Evolutionary conservation across 2,329 filamentous ascomycete species (phyloP).

Genomic region (Neoarthrinium moseri): DNA sequence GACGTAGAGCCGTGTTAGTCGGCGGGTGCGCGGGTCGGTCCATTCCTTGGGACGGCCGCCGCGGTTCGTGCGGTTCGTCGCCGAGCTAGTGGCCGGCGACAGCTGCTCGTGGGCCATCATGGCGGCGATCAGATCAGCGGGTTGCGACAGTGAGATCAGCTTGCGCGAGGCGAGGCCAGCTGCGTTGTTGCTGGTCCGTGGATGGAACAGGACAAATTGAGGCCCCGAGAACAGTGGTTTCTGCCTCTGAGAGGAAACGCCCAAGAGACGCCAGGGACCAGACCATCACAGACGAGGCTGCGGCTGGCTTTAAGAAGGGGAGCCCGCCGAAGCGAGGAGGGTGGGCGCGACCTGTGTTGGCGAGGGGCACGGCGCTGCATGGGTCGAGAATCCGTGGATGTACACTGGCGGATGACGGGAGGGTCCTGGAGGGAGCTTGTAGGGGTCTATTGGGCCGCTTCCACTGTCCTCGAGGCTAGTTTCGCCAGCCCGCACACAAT

Average conservation of each 20-base stretch:
- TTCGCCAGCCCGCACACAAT: background rate
- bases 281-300: background rate
- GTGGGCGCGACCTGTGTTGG: background rate
- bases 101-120: background rate
- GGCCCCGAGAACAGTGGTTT: background rate
- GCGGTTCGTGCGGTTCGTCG: slow-evolving; percentile 23
- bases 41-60: slow-evolving; percentile 55
- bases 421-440: slow-evolving; percentile 5
- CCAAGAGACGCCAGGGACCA: background rate
- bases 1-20: slow-evolving; percentile 54
- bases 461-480: background rate
- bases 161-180: background rate
- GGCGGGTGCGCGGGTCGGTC: slow-evolving; percentile 51
- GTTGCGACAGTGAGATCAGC: background rate
- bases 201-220: background rate
- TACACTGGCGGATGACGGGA: background rate
- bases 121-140: background rate
- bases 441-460: background rate
- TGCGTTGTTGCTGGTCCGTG: background rate
- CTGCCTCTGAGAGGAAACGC: background rate
- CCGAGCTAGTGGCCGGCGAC: slow-evolving; percentile 9
- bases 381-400: too few species aligned
- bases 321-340: background rate
- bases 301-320: background rate
- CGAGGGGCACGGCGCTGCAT: background rate